A percentile compares a stretch with the other conserved stretches of the same genome.
phyloP scores from a whole-genome alignment of 495 filamentous ascomycete genomes.

The Lasiosphaeria miniovina region DNA sequence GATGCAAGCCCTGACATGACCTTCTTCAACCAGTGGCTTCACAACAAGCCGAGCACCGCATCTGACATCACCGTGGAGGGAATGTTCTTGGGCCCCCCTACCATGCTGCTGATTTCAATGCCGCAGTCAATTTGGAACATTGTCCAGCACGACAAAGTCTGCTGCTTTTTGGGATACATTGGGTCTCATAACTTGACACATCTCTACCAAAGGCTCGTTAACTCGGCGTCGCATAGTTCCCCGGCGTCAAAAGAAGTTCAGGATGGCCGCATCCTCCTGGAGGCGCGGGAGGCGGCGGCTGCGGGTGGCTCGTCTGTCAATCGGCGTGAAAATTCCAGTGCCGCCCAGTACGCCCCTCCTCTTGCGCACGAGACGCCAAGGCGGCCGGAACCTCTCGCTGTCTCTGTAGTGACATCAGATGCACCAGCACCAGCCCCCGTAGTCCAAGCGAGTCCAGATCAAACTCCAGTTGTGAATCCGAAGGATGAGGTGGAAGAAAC shows the following conservation, averaged over 20 bases:
- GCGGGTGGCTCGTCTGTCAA: slow-evolving; percentile 26
- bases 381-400: slow-evolving; percentile 14
- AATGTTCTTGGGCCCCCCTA: slow-evolving; percentile 57
- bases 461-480: slow-evolving; percentile 17
- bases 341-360: slow-evolving; percentile 18
- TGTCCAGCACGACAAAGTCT: slow-evolving; percentile 55
- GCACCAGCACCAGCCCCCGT: slow-evolving; percentile 10
- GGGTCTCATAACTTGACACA: slow-evolving; percentile 57
- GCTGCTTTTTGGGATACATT: slow-evolving; percentile 54
- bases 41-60: slow-evolving; percentile 44
- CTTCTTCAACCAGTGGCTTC: slow-evolving; percentile 56
- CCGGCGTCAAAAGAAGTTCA: slow-evolving; percentile 46
- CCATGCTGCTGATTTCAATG: slow-evolving; percentile 57
- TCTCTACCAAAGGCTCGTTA: slow-evolving; percentile 51
- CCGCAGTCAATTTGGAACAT: slow-evolving; percentile 53
- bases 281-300: slow-evolving; percentile 36
- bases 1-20: slow-evolving; percentile 57
- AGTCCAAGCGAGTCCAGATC: slow-evolving; percentile 15
- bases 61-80: slow-evolving; percentile 55
- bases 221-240: slow-evolving; percentile 34
- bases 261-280: slow-evolving; percentile 47
- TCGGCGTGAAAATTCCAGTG: slow-evolving; percentile 15
- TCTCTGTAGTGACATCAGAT: slow-evolving; percentile 4
- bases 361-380: slow-evolving; percentile 33
- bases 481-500: slow-evolving; percentile 56